Evolutionary conservation across 441 rosid species (phyloP), one percentile per base, ranked within the genome.

Genomic region (Lepidium campestre): DNA sequence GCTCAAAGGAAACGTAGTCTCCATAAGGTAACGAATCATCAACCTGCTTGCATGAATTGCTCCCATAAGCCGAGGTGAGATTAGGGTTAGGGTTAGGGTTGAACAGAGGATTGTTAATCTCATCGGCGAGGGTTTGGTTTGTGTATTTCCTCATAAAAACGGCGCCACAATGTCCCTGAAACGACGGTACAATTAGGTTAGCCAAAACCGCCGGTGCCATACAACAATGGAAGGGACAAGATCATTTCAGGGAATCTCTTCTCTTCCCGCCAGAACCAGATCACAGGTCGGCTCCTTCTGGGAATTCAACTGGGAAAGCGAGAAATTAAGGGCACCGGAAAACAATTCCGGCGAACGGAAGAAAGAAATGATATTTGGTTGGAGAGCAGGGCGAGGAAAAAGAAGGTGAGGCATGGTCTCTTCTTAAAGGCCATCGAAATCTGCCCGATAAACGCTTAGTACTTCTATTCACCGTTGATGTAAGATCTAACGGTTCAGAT

Each of bases 161-260:
- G 32, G 77, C 81, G 56, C 78, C 79, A 67, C 75, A 65, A 55
- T 50, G 45, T 52, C 78, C 66, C 61, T 81, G 78, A 70, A 81
- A 81, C 68, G 84, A 76, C 88, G 82, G 84, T 65, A 85, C 91
- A 77, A 66, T 81, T 42, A 82, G 77, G 72, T 81, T 83, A 75
- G 89, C 85, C 78, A 87, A 58, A 27, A 85, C 82, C 19, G 91
- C 86, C 18, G 93, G 88, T 52, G 90, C 93, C 96, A 90, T 90
- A 56, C 59, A 42, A 52, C 18, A 57, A 8, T 62, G 39, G 39
- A 57, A 57, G 46, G 34, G n/a, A 37, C 41, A 52, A 18, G 69
- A 32, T 64, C 69, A 64, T 64, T 29, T 64, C 69, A 13, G 10
- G 62, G 19, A 39, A 32, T 57, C 45, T 57, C 34, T 37, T 56